These are phyloP conservation scores for Zychaea mexicana DNA, from an alignment of 371 early-diverging fungal species.

Conservation along the genomic window DNA sequence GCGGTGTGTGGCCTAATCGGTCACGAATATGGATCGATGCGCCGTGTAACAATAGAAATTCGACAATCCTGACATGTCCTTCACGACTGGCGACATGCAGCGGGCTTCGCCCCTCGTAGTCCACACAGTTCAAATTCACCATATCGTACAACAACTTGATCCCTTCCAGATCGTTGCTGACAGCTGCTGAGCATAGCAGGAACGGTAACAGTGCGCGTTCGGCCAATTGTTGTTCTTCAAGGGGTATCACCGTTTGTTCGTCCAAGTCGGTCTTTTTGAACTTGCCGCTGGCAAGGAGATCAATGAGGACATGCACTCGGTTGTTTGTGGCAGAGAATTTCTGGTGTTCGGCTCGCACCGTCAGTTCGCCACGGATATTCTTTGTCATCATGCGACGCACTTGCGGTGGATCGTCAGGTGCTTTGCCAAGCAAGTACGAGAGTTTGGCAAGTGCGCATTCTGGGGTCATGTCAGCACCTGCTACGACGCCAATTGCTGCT, in stretches of 20 bases:
- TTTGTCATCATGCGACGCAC: conserved; percentile 81
- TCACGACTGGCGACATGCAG: conserved; percentile 87
- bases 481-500: conserved; percentile 81
- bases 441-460: conserved; percentile 97
- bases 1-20: conserved; percentile 85
- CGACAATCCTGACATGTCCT: conserved; percentile 70
- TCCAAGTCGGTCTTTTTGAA: conserved; percentile 6
- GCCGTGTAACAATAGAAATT: conserved; percentile 81
- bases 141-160: conserved; percentile 60
- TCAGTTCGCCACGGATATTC: conserved; percentile 93
- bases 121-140: conserved; percentile 74
- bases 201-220: conserved; percentile 84
- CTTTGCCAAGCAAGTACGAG: conserved; percentile 82
- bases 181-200: conserved; percentile 86
- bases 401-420: conserved; percentile 57
- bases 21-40: conserved; percentile 95
- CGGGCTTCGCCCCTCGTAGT: conserved; percentile 88
- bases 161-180: conserved; percentile 83
- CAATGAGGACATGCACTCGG: conserved; percentile 53
- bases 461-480: conserved; percentile 98
- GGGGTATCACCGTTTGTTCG: conserved; percentile 14
- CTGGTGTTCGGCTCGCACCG: conserved; percentile 65
- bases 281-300: conserved; percentile 41
- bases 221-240: conserved; percentile 67
- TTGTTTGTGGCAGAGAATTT: conserved; percentile 58